Base-by-base conservation (phyloP, 2,329 filamentous ascomycete genomes). In the Penicillium paneum region DNA sequence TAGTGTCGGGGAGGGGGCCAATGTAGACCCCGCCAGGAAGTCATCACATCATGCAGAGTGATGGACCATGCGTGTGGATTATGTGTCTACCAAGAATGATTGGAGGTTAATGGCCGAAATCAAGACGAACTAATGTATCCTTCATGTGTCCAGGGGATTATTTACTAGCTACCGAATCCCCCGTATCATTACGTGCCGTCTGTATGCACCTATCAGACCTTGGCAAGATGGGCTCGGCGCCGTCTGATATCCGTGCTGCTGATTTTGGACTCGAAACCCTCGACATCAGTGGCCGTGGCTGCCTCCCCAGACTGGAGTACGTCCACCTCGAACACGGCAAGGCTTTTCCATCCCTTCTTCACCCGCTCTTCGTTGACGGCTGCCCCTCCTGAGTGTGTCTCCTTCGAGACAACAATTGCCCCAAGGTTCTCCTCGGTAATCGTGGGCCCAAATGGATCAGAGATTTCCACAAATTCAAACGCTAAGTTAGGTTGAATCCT, bases 381-480 rank as follows among this genome's bases (percentile, higher is more conserved):
- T 55, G 84, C 79, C 5, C 92, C 94, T 32, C 94, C 94, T 1
- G 85, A 81, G 49, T 90, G 83, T 15, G 94, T 97, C 77, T 99
- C 94, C 12, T 83, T 87, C 6, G 92, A 97, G 6, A 97, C 86
- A 3, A 96, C 87, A 52, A 99, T 79, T 0, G 87, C 90, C 41
- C 88, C 85, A 58, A 97, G 88, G 29, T 81, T 78, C 70, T 90
- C 82, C 54, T 93, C 86, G 0, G 90, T 90, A 57, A 96, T 89
- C 0, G 94, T 97, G 3, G 94, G 94, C 0, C 94, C 94, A 72
- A 88, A 97, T 0, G 89, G 83, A 70, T 99, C 92, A 64, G 88
- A 86, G 51, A 99, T 91, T 67, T 91, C 84, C 42, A 93, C 89
- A 67, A 90, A 91, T 63, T 89, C 88, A 46, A 97, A 81, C 3